Evolutionary conservation across 306 rosid genomes (phyloP).

Genomic region (Herpetospermum pedunculosum): DNA sequence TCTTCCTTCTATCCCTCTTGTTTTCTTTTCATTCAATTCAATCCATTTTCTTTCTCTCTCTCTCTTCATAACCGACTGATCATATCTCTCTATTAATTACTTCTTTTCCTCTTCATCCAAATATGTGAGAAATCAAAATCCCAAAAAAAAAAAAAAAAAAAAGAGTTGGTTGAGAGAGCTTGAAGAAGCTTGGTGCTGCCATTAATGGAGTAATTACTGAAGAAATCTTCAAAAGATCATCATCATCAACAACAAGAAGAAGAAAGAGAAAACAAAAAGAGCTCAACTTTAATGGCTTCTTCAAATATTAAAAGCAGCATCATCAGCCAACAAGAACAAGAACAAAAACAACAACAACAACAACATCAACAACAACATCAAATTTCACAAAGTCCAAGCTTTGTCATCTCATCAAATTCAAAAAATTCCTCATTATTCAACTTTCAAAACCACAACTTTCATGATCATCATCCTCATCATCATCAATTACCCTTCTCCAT

Average conservation of each 20-base stretch:
- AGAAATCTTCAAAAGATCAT: not conserved
- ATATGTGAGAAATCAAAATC: not conserved
- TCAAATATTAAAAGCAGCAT: not conserved
- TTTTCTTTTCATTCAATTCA: conserved; percentile 37
- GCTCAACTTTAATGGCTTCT: not conserved
- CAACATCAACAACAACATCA: conserved; percentile 38
- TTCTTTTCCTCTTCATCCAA: conserved; percentile 12
- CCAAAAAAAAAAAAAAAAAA: not conserved
- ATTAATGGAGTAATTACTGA: conserved; percentile 30
- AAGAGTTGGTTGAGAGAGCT: conserved; percentile 8
- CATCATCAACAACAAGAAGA: not conserved
- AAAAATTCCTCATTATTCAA: not conserved
- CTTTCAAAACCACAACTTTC: conserved; percentile 16
- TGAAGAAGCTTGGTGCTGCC: conserved; percentile 31
- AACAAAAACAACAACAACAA: conserved; percentile 31
- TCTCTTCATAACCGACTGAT: conserved; percentile 6
- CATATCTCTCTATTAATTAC: conserved; percentile 10
- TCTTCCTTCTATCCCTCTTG: not conserved
- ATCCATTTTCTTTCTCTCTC: conserved; percentile 17
- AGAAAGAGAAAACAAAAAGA: conserved; percentile 2
- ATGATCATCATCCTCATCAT: conserved; percentile 27
- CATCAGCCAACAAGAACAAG: not conserved
- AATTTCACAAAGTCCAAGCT: not conserved
- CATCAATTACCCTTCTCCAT: conserved; percentile 53
- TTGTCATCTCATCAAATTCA: not conserved